Evolutionary conservation across 2,329 filamentous ascomycete species (phyloP).

Genomic region (Fusarium oxysporum): DNA sequence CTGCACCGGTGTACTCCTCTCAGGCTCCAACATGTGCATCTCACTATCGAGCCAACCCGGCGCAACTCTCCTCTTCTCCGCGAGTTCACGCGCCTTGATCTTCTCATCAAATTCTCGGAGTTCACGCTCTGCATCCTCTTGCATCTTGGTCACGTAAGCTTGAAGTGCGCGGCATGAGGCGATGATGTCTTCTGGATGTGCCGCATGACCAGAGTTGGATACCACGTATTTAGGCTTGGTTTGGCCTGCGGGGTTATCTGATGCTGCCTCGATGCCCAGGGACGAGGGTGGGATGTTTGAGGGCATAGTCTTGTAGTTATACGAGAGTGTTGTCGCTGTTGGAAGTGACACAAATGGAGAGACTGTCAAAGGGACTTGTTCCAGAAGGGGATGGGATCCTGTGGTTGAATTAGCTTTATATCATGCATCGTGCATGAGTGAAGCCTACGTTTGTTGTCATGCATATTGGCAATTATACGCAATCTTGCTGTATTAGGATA

Average conservation of each 20-base stretch:
- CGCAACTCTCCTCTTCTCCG: constrained; percentile 82
- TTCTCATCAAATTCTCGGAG: constrained; percentile 77
- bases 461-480: constrained; percentile 41
- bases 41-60: constrained; percentile 86
- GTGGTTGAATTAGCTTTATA: constrained; percentile 25
- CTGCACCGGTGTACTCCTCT: constrained; percentile 56
- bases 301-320: constrained; percentile 92
- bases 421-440: not conserved
- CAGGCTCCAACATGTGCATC: constrained; percentile 74
- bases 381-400: constrained; percentile 87
- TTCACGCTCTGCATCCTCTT: constrained; percentile 74
- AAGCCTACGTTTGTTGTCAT: constrained; percentile 52
- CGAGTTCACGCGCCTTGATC: constrained; percentile 73
- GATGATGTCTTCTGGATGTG: constrained; percentile 88
- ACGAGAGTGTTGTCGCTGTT: constrained; percentile 89
- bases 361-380: constrained; percentile 92
- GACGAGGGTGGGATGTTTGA: constrained; percentile 76
- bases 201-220: constrained; percentile 81
- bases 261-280: constrained; percentile 52
- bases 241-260: constrained; percentile 51
- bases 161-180: constrained; percentile 83
- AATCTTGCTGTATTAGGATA: not conserved
- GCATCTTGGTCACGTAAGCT: constrained; percentile 77
- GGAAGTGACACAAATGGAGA: constrained; percentile 95
- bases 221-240: constrained; percentile 78